These are phyloP conservation scores for Choanephora cucurbitarum DNA, from an alignment of 371 early-diverging fungal species.

Conservation along the genomic window DNA sequence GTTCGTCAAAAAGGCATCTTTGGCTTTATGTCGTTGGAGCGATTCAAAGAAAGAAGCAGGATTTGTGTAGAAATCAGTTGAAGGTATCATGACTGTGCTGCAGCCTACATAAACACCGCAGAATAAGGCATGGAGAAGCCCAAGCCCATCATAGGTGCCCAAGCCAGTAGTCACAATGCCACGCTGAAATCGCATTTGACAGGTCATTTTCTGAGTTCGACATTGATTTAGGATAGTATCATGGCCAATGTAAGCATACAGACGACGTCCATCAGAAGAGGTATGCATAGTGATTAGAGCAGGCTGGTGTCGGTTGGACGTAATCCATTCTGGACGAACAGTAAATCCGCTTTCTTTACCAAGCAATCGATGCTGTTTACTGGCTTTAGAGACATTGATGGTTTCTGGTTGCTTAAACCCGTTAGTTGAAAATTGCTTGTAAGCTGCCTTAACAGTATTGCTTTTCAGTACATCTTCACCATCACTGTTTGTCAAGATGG, in stretches of 20 bases:
- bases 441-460: slow-evolving; percentile 46
- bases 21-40: slow-evolving; percentile 61
- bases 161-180: slow-evolving; percentile 71
- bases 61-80: slow-evolving; percentile 31
- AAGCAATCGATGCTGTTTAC: slow-evolving; percentile 55
- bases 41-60: slow-evolving; percentile 69
- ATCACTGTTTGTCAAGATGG: slow-evolving; percentile 62
- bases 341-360: slow-evolving; percentile 60
- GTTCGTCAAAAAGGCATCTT: slow-evolving; percentile 73
- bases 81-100: slow-evolving; percentile 33
- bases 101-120: slow-evolving; percentile 72
- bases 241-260: slow-evolving; percentile 66
- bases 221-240: slow-evolving; percentile 72
- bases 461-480: slow-evolving; percentile 69
- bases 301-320: slow-evolving; percentile 25
- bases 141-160: slow-evolving; percentile 70
- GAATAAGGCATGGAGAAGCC: slow-evolving; percentile 71
- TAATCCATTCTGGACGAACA: slow-evolving; percentile 49
- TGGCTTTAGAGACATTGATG: slow-evolving; percentile 60
- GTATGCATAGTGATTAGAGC: slow-evolving; percentile 60
- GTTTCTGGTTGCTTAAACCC: slow-evolving; percentile 41
- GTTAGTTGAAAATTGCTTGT: slow-evolving; percentile 28
- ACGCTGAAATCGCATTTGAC: slow-evolving; percentile 64
- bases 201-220: slow-evolving; percentile 78
- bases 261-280: slow-evolving; percentile 57